Evolutionary conservation across 2,329 filamentous ascomycete genomes (phyloP).

Genomic region (Neonectria faginata): DNA sequence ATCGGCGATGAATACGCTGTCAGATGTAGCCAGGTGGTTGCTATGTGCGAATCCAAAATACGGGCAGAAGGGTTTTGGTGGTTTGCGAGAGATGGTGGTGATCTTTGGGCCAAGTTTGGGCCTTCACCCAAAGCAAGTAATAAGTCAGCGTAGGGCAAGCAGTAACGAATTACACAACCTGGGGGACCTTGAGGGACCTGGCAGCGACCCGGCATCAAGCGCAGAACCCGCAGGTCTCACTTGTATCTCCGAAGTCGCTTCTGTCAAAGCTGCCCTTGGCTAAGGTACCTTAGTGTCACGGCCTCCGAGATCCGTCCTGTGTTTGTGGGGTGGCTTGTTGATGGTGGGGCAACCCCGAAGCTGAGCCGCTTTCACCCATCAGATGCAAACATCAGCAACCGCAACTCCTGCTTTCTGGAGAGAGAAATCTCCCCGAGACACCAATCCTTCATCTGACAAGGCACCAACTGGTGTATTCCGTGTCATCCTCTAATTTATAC

Average conservation of each 20-base stretch:
- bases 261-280: conserved; percentile 17
- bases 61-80: conserved; percentile 19
- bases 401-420: neutral
- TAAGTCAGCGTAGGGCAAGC: conserved; percentile 17
- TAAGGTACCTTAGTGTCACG: conserved; percentile 1
- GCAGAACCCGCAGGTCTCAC: neutral
- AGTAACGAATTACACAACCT: conserved; percentile 14
- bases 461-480: neutral
- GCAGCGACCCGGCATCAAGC: neutral
- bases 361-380: conserved; percentile 24
- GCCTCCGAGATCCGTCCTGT: conserved; percentile 26
- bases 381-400: conserved; percentile 2
- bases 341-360: conserved; percentile 37
- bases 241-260: conserved; percentile 22
- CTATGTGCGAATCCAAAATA: conserved; percentile 9
- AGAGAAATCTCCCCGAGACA: conserved; percentile 8
- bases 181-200: conserved; percentile 18
- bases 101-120: conserved; percentile 32
- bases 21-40: conserved; percentile 2
- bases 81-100: conserved; percentile 28
- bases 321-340: conserved; percentile 44
- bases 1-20: conserved; percentile 12
- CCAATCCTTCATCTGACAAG: neutral
- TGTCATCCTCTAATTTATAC: neutral
- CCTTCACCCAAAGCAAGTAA: conserved; percentile 1